phyloP scores from a whole-genome alignment of 371 early-diverging fungal genomes.

The Mortierella sp. region DNA sequence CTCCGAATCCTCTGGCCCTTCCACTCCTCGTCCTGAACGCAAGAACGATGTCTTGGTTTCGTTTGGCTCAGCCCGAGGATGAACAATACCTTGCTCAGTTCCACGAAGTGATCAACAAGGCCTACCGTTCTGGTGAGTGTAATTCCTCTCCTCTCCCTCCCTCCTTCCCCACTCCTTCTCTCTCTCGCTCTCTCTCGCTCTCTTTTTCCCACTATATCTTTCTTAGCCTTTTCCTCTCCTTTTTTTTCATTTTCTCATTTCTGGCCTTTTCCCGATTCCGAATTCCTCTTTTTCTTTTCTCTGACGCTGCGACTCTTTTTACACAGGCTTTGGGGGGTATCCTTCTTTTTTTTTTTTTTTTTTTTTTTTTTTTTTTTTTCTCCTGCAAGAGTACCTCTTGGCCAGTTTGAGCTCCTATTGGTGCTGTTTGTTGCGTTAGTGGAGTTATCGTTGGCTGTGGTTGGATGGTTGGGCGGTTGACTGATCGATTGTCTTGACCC shows the following conservation, averaged over 20 bases:
- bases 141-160: neutral
- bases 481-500: too few relatives aligned
- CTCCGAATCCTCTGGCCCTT: neutral
- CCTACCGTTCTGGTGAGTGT: conserved; percentile 38
- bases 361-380: too few relatives aligned
- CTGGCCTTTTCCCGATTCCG: too few relatives aligned
- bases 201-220: neutral
- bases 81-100: conserved; percentile 17
- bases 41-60: conserved; percentile 40
- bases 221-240: neutral
- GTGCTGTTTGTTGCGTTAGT: too few relatives aligned
- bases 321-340: neutral
- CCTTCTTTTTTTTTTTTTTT: neutral
- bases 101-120: conserved; percentile 43
- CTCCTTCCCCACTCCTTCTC: neutral
- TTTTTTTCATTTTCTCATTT: neutral
- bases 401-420: too few relatives aligned
- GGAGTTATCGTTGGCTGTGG: too few relatives aligned
- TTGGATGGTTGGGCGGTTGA: too few relatives aligned
- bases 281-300: too few relatives aligned
- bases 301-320: too few relatives aligned
- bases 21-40: conserved; percentile 27
- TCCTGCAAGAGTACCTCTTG: too few relatives aligned
- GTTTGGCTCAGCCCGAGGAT: conserved; percentile 26
- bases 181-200: too few relatives aligned